phyloP scores from a whole-genome alignment of 1,139 yeast genomes.

The Kluyveromyces sp. region DNA sequence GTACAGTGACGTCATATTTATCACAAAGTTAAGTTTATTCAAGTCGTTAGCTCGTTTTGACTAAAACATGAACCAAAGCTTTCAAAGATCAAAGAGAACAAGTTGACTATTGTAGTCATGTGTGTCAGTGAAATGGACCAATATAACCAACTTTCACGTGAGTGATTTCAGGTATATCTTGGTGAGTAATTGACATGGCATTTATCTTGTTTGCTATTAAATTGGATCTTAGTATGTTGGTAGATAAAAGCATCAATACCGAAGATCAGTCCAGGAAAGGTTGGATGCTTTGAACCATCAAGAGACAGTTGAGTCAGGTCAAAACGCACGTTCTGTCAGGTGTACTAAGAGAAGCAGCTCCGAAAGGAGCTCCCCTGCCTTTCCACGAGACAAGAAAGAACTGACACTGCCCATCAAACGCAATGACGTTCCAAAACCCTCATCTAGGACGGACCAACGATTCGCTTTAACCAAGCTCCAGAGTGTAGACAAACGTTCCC shows the following conservation, averaged over 20 bases:
- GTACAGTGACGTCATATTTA: constrained; percentile 3
- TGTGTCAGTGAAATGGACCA: constrained; percentile 64
- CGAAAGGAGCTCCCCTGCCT: neutral
- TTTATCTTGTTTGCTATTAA: constrained; percentile 91
- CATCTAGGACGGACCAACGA: constrained; percentile 2
- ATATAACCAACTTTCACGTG: constrained; percentile 34
- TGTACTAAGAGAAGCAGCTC: neutral
- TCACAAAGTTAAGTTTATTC: neutral
- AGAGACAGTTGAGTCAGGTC: neutral
- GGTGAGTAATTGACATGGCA: constrained; percentile 66
- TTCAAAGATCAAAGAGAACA: neutral
- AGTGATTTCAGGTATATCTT: constrained; percentile 32
- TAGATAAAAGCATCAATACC: constrained; percentile 4
- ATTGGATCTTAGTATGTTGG: constrained; percentile 76
- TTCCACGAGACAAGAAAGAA: neutral
- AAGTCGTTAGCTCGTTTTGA: neutral
- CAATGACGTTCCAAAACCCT: neutral
- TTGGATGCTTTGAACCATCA: neutral
- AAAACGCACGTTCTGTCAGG: neutral
- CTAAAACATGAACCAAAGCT: neutral
- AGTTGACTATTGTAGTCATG: constrained; percentile 21
- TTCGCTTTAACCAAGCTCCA: constrained; percentile 59
- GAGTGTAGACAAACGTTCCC: constrained; percentile 75
- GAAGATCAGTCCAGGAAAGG: neutral
- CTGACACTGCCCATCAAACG: neutral